These are phyloP conservation scores for Acanthamoeba triangularis DNA, from an alignment of 208 protist species.

Conservation along the genomic window DNA sequence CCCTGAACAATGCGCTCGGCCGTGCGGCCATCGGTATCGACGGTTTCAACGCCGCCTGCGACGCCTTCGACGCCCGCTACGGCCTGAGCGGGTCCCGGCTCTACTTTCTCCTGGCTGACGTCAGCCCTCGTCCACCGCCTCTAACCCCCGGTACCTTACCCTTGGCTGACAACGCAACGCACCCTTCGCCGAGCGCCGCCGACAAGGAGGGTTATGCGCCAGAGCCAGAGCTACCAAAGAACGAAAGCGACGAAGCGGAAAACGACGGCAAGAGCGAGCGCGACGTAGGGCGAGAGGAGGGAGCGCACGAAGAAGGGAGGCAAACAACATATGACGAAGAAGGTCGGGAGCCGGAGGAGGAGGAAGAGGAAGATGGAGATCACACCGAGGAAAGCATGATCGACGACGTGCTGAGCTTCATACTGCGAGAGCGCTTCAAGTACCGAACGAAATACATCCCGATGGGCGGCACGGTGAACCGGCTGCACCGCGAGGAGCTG, in stretches of 20 bases:
- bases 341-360: not conserved
- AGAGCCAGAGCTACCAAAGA: not conserved
- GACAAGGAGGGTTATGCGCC: no score
- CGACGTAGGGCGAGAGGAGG: not conserved
- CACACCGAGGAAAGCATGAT: not conserved
- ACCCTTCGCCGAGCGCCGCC: no score
- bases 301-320: not conserved
- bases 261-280: not conserved
- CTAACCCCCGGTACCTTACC: no score
- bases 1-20: slow-evolving; percentile 20
- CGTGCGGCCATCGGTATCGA: not conserved
- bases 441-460: not conserved
- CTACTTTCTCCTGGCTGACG: not conserved
- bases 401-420: not conserved
- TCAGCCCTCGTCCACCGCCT: not conserved
- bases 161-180: no score
- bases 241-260: not conserved
- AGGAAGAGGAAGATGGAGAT: not conserved
- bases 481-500: not conserved
- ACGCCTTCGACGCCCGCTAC: slow-evolving; percentile 19
- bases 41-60: not conserved
- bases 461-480: not conserved
- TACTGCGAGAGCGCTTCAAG: not conserved
- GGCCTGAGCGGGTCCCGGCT: not conserved
- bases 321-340: not conserved